phyloP scores from a whole-genome alignment of 2,329 filamentous ascomycete genomes.

The Fusarium foetens region DNA sequence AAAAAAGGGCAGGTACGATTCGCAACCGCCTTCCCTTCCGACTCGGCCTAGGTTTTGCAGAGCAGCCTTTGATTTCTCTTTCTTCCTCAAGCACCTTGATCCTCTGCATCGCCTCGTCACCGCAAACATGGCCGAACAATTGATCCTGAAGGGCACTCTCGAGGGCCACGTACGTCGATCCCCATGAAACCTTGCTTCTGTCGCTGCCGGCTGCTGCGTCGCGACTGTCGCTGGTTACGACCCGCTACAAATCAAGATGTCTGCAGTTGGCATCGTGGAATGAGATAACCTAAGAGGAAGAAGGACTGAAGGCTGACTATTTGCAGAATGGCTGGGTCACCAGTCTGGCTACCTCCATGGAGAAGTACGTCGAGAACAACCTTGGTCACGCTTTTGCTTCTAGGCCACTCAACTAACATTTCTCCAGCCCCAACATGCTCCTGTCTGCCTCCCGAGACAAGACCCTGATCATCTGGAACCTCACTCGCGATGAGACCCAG shows the following conservation, averaged over 20 bases:
- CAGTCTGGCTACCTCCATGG: constrained; percentile 96
- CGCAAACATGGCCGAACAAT: constrained; percentile 84
- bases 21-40: constrained; percentile 46
- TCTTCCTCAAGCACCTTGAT: constrained; percentile 51
- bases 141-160: constrained; percentile 96
- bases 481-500: constrained; percentile 96
- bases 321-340: constrained; percentile 94
- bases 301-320: constrained; percentile 43
- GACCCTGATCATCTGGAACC: constrained; percentile 99
- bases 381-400: constrained; percentile 6
- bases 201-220: constrained; percentile 33
- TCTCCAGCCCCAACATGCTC: constrained; percentile 93
- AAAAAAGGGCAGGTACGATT: constrained; percentile 53
- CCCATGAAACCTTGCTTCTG: constrained; percentile 28
- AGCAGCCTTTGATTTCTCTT: constrained; percentile 47
- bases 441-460: constrained; percentile 98
- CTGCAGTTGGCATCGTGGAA: constrained; percentile 18
- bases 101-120: constrained; percentile 56
- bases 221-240: constrained; percentile 28
- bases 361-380: constrained; percentile 76
- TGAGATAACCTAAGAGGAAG: constrained; percentile 5
- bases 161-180: constrained; percentile 84
- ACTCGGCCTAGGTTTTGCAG: constrained; percentile 46
- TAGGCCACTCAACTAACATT: constrained; percentile 25
- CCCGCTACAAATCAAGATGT: constrained; percentile 25